Conservation (phyloP, 148 eudicot species). For the Polygonum maritimum region DNA sequence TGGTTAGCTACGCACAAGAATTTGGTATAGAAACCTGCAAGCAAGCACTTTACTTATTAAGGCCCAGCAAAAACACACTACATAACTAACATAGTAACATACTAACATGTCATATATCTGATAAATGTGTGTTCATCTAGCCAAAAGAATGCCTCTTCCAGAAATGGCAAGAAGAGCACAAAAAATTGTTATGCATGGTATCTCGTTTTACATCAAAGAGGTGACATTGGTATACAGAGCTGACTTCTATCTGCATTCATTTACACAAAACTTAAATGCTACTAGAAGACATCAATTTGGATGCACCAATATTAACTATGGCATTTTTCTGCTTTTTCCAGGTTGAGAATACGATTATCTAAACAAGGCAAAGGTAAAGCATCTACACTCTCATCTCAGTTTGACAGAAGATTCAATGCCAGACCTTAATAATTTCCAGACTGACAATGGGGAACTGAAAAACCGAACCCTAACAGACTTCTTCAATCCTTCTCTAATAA, state of each 20-base stretch:
- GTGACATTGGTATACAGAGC: not conserved
- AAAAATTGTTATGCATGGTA: not conserved
- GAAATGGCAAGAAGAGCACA: too few relatives aligned
- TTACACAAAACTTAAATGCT: not conserved
- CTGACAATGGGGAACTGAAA: constrained; percentile 46
- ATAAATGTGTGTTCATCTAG: too few relatives aligned
- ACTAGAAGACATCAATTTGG: not conserved
- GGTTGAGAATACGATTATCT: not conserved
- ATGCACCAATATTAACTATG: not conserved
- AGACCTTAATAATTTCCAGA: constrained; percentile 59
- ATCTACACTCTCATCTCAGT: not conserved
- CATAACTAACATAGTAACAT: too few relatives aligned
- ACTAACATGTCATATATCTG: too few relatives aligned
- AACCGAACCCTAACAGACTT: constrained; percentile 47
- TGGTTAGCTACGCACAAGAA: not conserved
- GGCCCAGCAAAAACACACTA: too few relatives aligned
- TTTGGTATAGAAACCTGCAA: too few relatives aligned
- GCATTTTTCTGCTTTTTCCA: not conserved
- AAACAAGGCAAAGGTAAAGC: not conserved
- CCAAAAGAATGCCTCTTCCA: too few relatives aligned
- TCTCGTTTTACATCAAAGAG: not conserved
- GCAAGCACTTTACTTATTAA: too few relatives aligned
- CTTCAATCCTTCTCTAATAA: constrained; percentile 48
- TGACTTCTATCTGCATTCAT: not conserved
- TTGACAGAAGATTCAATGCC: constrained; percentile 21